Percentiles rank a stretch among this genome's conserved stretches.
Conservation (phyloP, 257 asterid genomes). For the Solanum piurae region DNA sequence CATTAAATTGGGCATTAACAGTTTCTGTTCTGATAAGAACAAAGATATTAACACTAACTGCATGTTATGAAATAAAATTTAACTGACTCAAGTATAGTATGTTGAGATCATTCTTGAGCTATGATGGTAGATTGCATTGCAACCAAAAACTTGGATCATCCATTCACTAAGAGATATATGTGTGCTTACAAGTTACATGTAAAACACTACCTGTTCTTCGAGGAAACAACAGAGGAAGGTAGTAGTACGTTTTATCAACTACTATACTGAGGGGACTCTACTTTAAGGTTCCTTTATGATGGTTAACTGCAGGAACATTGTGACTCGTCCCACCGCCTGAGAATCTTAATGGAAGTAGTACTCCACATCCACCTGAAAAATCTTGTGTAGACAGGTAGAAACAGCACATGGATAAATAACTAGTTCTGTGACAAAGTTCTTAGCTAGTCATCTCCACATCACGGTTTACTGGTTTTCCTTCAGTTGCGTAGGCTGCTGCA, state of each 20-base stretch:
- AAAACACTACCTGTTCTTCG: neutral
- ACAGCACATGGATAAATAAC: neutral
- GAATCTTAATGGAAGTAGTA: neutral
- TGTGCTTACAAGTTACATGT: neutral
- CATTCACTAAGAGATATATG: neutral
- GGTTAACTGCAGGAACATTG: neutral
- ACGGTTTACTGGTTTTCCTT: conserved; percentile 21
- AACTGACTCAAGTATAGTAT: neutral
- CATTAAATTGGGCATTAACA: neutral
- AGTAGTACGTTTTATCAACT: neutral
- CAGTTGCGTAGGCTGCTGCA: conserved; percentile 18
- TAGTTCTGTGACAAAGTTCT: neutral
- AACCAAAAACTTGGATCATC: neutral
- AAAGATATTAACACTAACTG: neutral
- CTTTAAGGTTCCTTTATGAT: neutral
- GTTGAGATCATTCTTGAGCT: neutral
- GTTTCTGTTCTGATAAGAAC: neutral
- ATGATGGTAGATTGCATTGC: neutral
- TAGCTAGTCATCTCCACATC: conserved; percentile 34
- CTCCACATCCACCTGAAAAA: neutral
- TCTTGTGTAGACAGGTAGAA: neutral
- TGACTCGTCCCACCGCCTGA: neutral
- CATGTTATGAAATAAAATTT: neutral
- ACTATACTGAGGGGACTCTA: neutral
- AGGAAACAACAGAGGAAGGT: neutral